Evolutionary conservation across 179 eudicot genomes (phyloP).

Genomic region (Spinacia oleracea): DNA sequence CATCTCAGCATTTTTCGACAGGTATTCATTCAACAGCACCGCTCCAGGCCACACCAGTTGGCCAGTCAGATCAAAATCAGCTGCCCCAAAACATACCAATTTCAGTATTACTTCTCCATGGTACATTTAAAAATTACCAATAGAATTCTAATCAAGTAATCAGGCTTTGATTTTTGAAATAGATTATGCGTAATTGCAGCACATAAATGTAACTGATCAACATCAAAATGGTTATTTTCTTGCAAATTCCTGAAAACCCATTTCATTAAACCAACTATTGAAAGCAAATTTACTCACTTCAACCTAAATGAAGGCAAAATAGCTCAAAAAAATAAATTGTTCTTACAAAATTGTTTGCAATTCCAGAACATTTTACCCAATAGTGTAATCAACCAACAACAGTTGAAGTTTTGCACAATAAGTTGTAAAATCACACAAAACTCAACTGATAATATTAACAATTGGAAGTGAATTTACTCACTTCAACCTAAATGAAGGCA

Average conservation of each 20-base stretch:
- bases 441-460: too few species aligned
- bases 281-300: constrained; percentile 45
- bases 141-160: not conserved
- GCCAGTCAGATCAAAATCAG: constrained; percentile 97
- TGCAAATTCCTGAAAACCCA: not conserved
- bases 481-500: constrained; percentile 90
- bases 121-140: not conserved
- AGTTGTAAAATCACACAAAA: too few species aligned
- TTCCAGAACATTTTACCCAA: too few species aligned
- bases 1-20: constrained; percentile 65
- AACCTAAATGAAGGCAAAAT: constrained; percentile 76
- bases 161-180: not conserved
- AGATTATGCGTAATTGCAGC: not conserved
- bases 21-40: constrained; percentile 66
- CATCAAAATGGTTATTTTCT: constrained; percentile 4
- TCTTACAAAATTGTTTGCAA: too few species aligned
- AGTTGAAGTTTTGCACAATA: too few species aligned
- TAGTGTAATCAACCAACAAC: too few species aligned
- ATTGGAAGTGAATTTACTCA: constrained; percentile 9
- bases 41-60: constrained; percentile 99
- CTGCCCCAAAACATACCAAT: constrained; percentile 36
- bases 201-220: not conserved
- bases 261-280: not conserved
- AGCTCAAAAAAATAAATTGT: constrained; percentile 47
- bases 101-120: constrained; percentile 7